These are phyloP conservation scores for Colletotrichum sp. DNA, from an alignment of 2,329 filamentous ascomycete species.

Conservation along the genomic window DNA sequence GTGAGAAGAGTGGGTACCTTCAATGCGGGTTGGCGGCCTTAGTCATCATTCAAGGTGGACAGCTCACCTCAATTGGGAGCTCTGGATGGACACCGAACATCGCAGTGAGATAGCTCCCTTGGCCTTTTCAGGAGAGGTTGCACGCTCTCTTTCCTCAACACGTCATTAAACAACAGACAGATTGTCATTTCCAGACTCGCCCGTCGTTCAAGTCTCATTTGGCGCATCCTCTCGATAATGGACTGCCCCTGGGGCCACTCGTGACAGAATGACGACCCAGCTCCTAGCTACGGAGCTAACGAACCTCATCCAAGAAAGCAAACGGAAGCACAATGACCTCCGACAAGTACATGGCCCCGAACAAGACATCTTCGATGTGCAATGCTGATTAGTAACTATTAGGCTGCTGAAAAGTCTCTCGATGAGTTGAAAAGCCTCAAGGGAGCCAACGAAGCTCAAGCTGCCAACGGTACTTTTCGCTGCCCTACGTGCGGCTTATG, in stretches of 20 bases:
- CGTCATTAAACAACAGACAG: not conserved
- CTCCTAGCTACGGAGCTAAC: slow-evolving; percentile 86
- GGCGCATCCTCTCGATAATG: slow-evolving; percentile 1
- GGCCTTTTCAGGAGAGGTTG: not conserved
- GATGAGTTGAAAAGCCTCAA: slow-evolving; percentile 83
- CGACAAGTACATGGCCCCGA: slow-evolving; percentile 65
- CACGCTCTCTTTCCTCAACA: not conserved
- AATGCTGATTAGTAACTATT: not conserved
- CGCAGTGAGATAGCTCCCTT: slow-evolving; percentile 11
- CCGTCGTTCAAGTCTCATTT: not conserved
- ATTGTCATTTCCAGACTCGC: not conserved
- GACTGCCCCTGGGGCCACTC: slow-evolving; percentile 1
- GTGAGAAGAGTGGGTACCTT: not conserved
- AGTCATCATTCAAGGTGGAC: slow-evolving; percentile 23
- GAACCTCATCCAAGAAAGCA: slow-evolving; percentile 93
- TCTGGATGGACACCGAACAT: slow-evolving; percentile 1
- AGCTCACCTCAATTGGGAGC: slow-evolving; percentile 19
- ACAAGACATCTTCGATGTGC: not conserved
- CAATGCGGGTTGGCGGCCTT: not conserved
- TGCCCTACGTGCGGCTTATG: slow-evolving; percentile 23
- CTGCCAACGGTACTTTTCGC: slow-evolving; percentile 64
- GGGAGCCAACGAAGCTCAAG: slow-evolving; percentile 75
- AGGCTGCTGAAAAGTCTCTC: slow-evolving; percentile 93
- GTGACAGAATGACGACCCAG: slow-evolving; percentile 82
- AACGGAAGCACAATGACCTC: slow-evolving; percentile 90